Percentiles rank a stretch among this genome's conserved stretches.
Evolutionary conservation across 371 early-diverging fungal genomes (phyloP).

Genomic region (Zancudomyces culisetae): DNA sequence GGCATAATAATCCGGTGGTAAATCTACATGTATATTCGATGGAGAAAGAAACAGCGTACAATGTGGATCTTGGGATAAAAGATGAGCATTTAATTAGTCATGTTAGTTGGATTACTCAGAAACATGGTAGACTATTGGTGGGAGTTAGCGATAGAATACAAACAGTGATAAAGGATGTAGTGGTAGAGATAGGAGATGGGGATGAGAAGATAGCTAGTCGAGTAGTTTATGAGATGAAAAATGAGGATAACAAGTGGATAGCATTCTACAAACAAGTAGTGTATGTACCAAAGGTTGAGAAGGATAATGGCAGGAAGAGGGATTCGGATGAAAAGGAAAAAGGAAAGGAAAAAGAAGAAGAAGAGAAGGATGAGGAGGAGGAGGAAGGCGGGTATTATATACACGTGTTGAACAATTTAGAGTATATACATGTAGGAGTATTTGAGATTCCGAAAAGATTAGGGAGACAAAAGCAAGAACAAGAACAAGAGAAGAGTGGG

Average conservation of each 20-base stretch:
- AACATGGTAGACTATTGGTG: constrained; percentile 44
- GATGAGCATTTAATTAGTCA: constrained; percentile 61
- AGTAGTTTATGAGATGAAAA: constrained; percentile 28
- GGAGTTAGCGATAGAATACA: constrained; percentile 79
- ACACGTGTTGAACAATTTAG: constrained; percentile 49
- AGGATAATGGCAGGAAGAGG: no score
- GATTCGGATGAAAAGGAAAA: constrained; percentile 17
- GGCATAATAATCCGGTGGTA: constrained; percentile 64
- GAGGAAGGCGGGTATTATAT: constrained; percentile 51
- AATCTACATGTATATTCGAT: constrained; percentile 44
- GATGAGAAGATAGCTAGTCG: constrained; percentile 21
- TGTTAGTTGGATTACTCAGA: constrained; percentile 55
- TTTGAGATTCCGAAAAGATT: no score
- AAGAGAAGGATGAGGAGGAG: no score
- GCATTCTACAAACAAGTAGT: constrained; percentile 23
- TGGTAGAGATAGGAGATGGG: background rate
- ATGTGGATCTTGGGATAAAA: constrained; percentile 28
- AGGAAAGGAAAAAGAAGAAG: no score
- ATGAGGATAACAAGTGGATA: constrained; percentile 53
- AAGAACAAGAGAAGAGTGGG: no score
- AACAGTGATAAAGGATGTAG: constrained; percentile 38
- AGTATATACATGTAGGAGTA: constrained; percentile 64
- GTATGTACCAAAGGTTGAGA: constrained; percentile 13
- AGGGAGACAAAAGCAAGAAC: no score
- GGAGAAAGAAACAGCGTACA: constrained; percentile 4